Evolutionary conservation across 345 rosid species (phyloP).

Genomic region (Cardamine resedifolia): DNA sequence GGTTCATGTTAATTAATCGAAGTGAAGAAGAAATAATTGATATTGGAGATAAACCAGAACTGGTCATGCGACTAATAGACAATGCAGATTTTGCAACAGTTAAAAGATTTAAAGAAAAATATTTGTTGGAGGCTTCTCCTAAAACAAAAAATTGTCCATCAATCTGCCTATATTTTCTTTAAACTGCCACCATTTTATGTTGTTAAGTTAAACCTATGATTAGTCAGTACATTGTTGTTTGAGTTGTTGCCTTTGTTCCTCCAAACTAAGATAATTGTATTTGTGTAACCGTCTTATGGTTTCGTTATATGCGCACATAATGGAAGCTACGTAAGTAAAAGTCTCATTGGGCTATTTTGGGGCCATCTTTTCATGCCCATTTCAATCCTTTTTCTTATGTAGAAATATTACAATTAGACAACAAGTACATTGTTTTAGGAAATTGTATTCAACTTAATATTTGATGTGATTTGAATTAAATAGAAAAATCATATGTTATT

Average conservation of each 20-base stretch:
- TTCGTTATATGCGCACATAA: not conserved
- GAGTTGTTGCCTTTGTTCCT: too few relatives aligned
- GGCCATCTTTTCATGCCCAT: not conserved
- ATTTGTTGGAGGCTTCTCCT: not conserved
- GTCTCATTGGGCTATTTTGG: constrained; percentile 3
- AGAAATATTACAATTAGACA: not conserved
- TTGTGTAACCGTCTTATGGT: not conserved
- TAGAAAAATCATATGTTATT: too few relatives aligned
- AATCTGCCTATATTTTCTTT: too few relatives aligned
- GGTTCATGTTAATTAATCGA: too few relatives aligned
- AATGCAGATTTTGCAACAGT: too few relatives aligned
- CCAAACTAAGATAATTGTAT: not conserved
- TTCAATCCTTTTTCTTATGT: not conserved
- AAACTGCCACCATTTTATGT: not conserved
- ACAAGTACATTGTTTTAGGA: not conserved
- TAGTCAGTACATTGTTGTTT: not conserved
- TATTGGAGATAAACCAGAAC: not conserved
- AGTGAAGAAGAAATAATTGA: not conserved
- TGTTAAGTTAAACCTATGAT: too few relatives aligned
- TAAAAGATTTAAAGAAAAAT: too few relatives aligned
- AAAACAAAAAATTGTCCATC: not conserved
- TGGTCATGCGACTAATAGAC: not conserved
- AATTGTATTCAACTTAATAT: too few relatives aligned
- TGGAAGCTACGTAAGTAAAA: not conserved
- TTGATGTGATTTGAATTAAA: too few relatives aligned